phyloP scores from a whole-genome alignment of 129 eudicot genomes.

The Lactuca saligna region DNA sequence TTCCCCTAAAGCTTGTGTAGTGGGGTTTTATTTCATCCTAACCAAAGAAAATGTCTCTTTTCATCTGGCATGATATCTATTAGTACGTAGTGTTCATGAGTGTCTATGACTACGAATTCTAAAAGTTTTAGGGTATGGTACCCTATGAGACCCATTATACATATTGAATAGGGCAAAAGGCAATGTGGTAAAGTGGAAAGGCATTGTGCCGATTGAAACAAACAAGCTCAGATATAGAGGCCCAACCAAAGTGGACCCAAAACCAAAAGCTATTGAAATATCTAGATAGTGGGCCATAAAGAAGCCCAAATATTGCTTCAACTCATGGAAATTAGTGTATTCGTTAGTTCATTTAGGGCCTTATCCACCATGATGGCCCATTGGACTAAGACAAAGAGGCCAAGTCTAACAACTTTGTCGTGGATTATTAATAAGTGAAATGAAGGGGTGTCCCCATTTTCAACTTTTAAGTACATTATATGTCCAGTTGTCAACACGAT shows the following conservation, averaged over 20 bases:
- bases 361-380: conserved; percentile 5
- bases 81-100: conserved; percentile 2
- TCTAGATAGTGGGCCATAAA: background rate
- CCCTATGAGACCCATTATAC: conserved; percentile 24
- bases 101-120: conserved; percentile 9
- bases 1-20: conserved; percentile 17
- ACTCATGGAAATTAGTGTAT: background rate
- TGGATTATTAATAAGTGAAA: background rate
- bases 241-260: conserved; percentile 3
- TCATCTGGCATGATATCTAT: conserved; percentile 23
- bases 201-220: conserved; percentile 14
- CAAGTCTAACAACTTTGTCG: conserved; percentile 23
- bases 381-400: conserved; percentile 2
- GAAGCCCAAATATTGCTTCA: background rate
- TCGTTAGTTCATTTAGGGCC: conserved; percentile 3
- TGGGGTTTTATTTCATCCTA: conserved; percentile 39
- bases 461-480: conserved; percentile 28
- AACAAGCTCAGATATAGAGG: conserved; percentile 4
- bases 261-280: background rate
- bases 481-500: background rate
- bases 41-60: conserved; percentile 31
- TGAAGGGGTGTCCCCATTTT: conserved; percentile 19
- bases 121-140: conserved; percentile 23
- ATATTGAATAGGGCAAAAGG: conserved; percentile 2
- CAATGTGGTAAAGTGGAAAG: background rate